phyloP scores from a whole-genome alignment of 148 eudicot species.

The Spergularia bocconei region DNA sequence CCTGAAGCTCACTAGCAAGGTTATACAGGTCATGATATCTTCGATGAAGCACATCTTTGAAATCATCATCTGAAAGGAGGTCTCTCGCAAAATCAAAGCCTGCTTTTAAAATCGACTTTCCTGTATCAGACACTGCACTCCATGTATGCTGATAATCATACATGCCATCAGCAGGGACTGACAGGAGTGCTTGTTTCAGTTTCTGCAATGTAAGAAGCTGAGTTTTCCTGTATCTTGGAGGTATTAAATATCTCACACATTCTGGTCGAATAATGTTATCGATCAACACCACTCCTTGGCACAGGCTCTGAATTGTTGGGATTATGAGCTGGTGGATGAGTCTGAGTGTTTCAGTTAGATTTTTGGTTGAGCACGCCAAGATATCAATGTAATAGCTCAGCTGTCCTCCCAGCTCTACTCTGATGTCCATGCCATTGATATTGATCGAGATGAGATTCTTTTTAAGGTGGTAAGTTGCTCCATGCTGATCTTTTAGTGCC shows the following conservation, averaged over 20 bases:
- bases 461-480: constrained; percentile 81
- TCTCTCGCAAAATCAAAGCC: constrained; percentile 84
- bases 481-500: constrained; percentile 67
- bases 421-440: constrained; percentile 72
- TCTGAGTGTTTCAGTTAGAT: constrained; percentile 74
- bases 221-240: constrained; percentile 80
- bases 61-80: constrained; percentile 86
- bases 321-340: constrained; percentile 77
- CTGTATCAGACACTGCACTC: constrained; percentile 63
- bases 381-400: constrained; percentile 59
- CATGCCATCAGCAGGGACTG: constrained; percentile 86
- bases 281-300: constrained; percentile 52
- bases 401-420: constrained; percentile 89
- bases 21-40: constrained; percentile 84
- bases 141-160: constrained; percentile 96
- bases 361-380: constrained; percentile 83
- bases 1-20: constrained; percentile 84
- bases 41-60: constrained; percentile 76
- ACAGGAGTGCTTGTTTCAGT: constrained; percentile 73
- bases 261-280: constrained; percentile 72
- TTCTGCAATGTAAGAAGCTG: constrained; percentile 52
- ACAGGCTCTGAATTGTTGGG: constrained; percentile 73
- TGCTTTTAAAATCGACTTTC: constrained; percentile 40
- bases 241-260: constrained; percentile 67
- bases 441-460: constrained; percentile 69